Conservation (phyloP, 2,329 filamentous ascomycete genomes). For the Moelleriella libera region DNA sequence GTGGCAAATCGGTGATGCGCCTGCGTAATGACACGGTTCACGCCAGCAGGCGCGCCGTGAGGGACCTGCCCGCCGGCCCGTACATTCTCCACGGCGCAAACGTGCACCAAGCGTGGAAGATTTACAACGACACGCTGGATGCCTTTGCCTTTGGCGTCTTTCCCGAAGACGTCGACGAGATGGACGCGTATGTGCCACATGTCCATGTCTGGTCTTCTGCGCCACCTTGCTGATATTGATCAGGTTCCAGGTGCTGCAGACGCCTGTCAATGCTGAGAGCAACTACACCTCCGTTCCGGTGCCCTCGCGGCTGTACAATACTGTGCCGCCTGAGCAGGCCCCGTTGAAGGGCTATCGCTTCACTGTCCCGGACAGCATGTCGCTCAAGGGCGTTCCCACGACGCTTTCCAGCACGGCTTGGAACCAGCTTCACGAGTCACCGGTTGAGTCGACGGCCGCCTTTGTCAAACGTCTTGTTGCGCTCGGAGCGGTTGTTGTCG, state of each 20-base stretch:
- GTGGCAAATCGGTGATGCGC: slow-evolving; percentile 1
- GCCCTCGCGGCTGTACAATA: slow-evolving; percentile 21
- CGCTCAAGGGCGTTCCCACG: slow-evolving; percentile 35
- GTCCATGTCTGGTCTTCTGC: not conserved
- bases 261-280: not conserved
- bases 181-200: not conserved
- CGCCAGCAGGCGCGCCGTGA: slow-evolving; percentile 5
- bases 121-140: slow-evolving; percentile 22
- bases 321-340: slow-evolving; percentile 11
- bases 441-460: slow-evolving; percentile 27
- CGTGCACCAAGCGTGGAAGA: slow-evolving; percentile 24
- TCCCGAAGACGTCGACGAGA: slow-evolving; percentile 12
- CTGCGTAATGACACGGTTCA: slow-evolving; percentile 9
- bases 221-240: slow-evolving; percentile 5
- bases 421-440: slow-evolving; percentile 33
- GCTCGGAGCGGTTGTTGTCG: slow-evolving; percentile 41
- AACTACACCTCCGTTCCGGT: slow-evolving; percentile 17
- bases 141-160: slow-evolving; percentile 23
- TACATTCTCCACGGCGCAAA: slow-evolving; percentile 27
- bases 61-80: slow-evolving; percentile 21
- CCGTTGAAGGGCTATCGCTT: slow-evolving; percentile 23
- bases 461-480: slow-evolving; percentile 41
- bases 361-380: slow-evolving; percentile 18
- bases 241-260: slow-evolving; percentile 2
- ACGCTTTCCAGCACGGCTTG: slow-evolving; percentile 44